Evolutionary conservation across 2,329 filamentous ascomycete species (phyloP).

Genomic region (Fusarium pseudoanthophilum): DNA sequence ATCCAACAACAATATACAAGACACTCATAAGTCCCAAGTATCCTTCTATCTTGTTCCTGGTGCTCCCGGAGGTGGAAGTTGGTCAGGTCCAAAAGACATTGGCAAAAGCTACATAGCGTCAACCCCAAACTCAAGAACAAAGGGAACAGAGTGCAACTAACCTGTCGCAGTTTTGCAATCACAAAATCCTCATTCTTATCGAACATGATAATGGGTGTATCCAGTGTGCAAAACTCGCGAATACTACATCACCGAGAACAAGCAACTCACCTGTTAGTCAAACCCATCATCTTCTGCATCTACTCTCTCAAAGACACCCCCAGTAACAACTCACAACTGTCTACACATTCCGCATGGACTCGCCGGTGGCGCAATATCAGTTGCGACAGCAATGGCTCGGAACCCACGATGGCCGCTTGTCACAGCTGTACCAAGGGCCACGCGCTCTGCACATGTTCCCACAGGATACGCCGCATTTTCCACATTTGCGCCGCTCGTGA

Average conservation of each 20-base stretch:
- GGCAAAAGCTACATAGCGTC: slow-evolving; percentile 67
- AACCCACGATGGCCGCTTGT: slow-evolving; percentile 68
- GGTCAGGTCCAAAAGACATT: slow-evolving; percentile 73
- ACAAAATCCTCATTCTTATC: slow-evolving; percentile 80
- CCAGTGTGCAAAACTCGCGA: slow-evolving; percentile 76
- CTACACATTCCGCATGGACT: slow-evolving; percentile 96
- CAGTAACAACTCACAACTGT: slow-evolving; percentile 74
- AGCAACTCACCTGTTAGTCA: slow-evolving; percentile 27
- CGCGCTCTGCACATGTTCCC: slow-evolving; percentile 93
- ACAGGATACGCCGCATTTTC: slow-evolving; percentile 96
- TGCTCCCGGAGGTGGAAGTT: slow-evolving; percentile 57
- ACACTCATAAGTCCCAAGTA: not conserved
- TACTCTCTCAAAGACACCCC: not conserved
- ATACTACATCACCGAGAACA: slow-evolving; percentile 61
- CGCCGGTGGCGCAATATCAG: slow-evolving; percentile 75
- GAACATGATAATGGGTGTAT: slow-evolving; percentile 89
- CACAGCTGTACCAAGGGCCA: slow-evolving; percentile 86
- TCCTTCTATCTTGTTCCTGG: not conserved
- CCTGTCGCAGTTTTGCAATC: slow-evolving; percentile 76
- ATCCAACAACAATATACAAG: not conserved
- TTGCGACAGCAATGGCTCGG: slow-evolving; percentile 85
- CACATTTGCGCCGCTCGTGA: slow-evolving; percentile 78
- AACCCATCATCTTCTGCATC: not conserved
- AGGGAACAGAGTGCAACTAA: slow-evolving; percentile 48
- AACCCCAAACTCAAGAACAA: not conserved